These are phyloP conservation scores for Coffea eugenioides DNA, from an alignment of 257 asterid species.

Conservation along the genomic window DNA sequence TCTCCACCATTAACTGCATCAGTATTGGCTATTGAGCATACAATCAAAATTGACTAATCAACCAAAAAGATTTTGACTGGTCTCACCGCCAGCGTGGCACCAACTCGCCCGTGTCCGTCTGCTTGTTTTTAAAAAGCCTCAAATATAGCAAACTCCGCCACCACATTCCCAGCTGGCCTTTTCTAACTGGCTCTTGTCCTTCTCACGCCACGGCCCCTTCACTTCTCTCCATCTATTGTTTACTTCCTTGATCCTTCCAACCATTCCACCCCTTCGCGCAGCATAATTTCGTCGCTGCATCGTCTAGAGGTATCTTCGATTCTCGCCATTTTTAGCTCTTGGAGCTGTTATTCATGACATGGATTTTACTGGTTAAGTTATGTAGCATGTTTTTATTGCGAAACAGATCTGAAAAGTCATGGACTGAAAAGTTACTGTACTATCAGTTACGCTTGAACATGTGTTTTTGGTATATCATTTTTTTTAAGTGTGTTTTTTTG, in stretches of 20 bases:
- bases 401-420: background rate
- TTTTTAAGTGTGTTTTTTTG: background rate
- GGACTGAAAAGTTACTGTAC: background rate
- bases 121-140: background rate
- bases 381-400: background rate
- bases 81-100: conserved; percentile 36
- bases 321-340: background rate
- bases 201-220: background rate
- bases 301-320: background rate
- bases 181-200: conserved; percentile 20
- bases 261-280: background rate
- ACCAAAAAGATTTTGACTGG: conserved; percentile 16
- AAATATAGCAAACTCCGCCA: conserved; percentile 28
- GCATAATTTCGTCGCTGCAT: conserved; percentile 1
- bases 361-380: background rate
- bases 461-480: background rate
- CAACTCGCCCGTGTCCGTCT: background rate
- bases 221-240: background rate
- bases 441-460: too few relatives aligned
- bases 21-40: too few relatives aligned
- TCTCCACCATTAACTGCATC: too few relatives aligned
- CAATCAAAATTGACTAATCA: background rate
- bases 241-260: too few relatives aligned
- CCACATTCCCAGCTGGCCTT: conserved; percentile 15
- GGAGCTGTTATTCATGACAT: background rate